Base-by-base conservation (phyloP, 2,329 filamentous ascomycete genomes). In the Xylariaceae sp. region DNA sequence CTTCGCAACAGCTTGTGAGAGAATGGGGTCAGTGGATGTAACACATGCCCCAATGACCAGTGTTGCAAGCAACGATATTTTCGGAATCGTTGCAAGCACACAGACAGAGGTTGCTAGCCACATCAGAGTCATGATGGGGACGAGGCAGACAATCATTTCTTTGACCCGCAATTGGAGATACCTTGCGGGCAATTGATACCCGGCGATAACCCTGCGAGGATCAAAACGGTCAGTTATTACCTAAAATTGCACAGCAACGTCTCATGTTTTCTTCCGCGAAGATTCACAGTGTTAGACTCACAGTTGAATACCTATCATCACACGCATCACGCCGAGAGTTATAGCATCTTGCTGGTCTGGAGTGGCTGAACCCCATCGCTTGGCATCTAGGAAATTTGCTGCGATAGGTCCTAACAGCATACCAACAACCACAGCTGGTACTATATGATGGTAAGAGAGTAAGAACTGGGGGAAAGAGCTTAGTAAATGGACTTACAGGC, bases 241-340 rank as follows among this genome's bases (percentile, higher is more conserved):
- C 7, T 5, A 20, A 7, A 41, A 2, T 18, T 19, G 42, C 26
- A n/a, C 50, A 44, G 49, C 37, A 20, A 16, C 32, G 26, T 26
- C 43, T 18, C 29, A 21, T 37, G 3, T 14, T 16, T 16, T 29
- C 21, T 44, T 20, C 42, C 41, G 42, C 20, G 10, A 40, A 41
- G 14, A 20, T 16, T n/a, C 23, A 16, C 18, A 3, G 3, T 10
- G 18, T 43, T 7, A 76, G 42, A 57, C 67, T 49, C 23, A 69
- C n/a, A 87, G 75, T 61, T 87, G 84, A 1, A 87, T 76, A 3
- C 83, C 82, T 53, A 87, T 86, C 56, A 87, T 82, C 23, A 87
- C 74, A n/a, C 84, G 77, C 58, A 77, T 78, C 7, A 86, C 64
- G 12, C 79, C 79, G 68, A 79, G 70, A 7, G 77, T 77, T 57